Evolutionary conservation across 1,139 yeast species (phyloP), one percentile per base, ranked within the genome.

Genomic region (Meyerozyma athensensis): DNA sequence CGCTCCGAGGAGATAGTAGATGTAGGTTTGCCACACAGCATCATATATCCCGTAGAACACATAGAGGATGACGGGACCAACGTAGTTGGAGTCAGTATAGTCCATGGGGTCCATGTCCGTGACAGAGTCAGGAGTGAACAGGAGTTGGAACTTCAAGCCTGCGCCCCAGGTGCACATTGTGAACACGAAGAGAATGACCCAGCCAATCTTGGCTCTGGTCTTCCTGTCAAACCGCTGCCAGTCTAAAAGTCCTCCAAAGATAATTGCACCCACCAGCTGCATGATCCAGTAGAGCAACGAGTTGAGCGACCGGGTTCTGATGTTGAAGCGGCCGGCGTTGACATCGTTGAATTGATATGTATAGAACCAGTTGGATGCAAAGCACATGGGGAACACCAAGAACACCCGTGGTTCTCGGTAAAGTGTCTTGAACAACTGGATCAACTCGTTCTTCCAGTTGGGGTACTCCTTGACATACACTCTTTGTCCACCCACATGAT

Each of bases 1-100:
- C 7, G 52, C 43, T 1, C 52, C 52, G 38, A 48, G 36, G 26
- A 43, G 18, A 47, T 50, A 48, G 42, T 46, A 48, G 26, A 48
- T 48, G 36, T 37, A 46, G n/a, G 41, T 38, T 40, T 48, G 50
- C 45, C 43, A 48, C 19, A 46, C 39, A 22, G 52, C 50, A 18
- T 48, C 52, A 26, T 38, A 43, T 7, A 36, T 43, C 4, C 52
- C 52, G 39, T 46, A 46, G 36, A 43, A 45, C 40, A 48, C 43
- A 43, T 48, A 48, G 38, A 48, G 37, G 39, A 46, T 45, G 49
- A 48, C 47, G 18, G 52, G 52, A 7, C 50, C 52, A 13, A 46
- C 41, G 42, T 48, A 48, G 13, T 24, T 26, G 20, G 32, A 19
- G 31, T 45, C 43, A 30, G 38, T 41, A 39, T 42, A 47, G 36